These are phyloP conservation scores for Chalciporus sp. DNA, from an alignment of 1,284 basidiomycete species.

Conservation along the genomic window DNA sequence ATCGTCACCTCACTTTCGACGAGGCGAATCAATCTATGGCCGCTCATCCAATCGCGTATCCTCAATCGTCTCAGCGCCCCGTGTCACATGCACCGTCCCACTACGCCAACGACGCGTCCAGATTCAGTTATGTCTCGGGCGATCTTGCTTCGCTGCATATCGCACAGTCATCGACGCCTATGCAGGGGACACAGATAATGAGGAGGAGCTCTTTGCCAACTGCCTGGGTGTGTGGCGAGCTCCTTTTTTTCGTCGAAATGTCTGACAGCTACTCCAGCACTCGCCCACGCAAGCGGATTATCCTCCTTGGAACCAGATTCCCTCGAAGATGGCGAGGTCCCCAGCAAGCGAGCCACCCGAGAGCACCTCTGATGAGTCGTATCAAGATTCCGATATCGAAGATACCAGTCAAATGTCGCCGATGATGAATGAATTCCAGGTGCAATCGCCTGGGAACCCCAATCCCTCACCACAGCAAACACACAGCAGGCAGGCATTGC, in stretches of 20 bases:
- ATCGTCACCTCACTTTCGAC: slow-evolving; percentile 12
- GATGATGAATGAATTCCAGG: slow-evolving; percentile 36
- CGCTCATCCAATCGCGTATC: slow-evolving; percentile 22
- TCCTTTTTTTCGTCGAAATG: not conserved
- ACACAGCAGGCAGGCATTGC: slow-evolving; percentile 18
- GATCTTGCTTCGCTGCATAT: slow-evolving; percentile 17
- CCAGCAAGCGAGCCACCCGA: slow-evolving; percentile 36
- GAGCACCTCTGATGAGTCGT: slow-evolving; percentile 36
- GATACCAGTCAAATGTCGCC: slow-evolving; percentile 33
- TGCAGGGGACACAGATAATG: slow-evolving; percentile 13
- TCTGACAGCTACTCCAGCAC: slow-evolving; percentile 27
- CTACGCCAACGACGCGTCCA: slow-evolving; percentile 19
- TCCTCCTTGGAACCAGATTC: slow-evolving; percentile 18
- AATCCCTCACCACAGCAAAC: slow-evolving; percentile 6
- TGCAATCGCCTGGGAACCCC: slow-evolving; percentile 21
- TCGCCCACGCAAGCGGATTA: slow-evolving; percentile 19
- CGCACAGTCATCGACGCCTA: slow-evolving; percentile 9
- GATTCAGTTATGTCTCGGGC: slow-evolving; percentile 11
- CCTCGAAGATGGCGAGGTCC: slow-evolving; percentile 22
- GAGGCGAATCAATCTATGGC: slow-evolving; percentile 1
- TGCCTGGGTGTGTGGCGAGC: slow-evolving; percentile 22
- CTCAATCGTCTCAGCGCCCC: slow-evolving; percentile 36
- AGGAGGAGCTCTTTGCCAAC: slow-evolving; percentile 23
- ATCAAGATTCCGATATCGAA: slow-evolving; percentile 34
- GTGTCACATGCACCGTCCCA: slow-evolving; percentile 25